Conservation (phyloP, 2,329 filamentous ascomycete genomes). For the Neofusicoccum cordaticola region DNA sequence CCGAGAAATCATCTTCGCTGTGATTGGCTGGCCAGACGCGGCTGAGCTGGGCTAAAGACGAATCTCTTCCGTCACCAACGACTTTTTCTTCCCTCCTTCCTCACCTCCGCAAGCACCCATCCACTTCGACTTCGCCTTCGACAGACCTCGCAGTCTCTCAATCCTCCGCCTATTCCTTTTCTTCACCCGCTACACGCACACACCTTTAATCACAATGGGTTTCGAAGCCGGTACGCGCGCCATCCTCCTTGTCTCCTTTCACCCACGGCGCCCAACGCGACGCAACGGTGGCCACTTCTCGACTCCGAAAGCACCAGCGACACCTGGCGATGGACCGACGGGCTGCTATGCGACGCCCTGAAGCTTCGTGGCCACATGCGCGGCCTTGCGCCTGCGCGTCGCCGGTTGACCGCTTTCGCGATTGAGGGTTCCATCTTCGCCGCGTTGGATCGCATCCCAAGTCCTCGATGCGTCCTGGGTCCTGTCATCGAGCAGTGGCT, state of each 20-base stretch:
- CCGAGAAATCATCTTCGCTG: conserved; percentile 1
- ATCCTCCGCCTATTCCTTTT: conserved; percentile 1
- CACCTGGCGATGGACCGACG: neutral
- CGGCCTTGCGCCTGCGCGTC: conserved; percentile 1
- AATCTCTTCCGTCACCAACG: conserved; percentile 12
- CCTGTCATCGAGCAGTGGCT: neutral
- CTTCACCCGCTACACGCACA: conserved; percentile 17
- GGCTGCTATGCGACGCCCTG: neutral
- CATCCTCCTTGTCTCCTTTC: conserved; percentile 20
- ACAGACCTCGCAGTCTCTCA: conserved; percentile 2
- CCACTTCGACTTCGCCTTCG: neutral
- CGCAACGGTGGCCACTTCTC: neutral
- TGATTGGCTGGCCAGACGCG: conserved; percentile 5
- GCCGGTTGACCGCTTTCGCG: conserved; percentile 2
- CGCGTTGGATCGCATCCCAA: neutral
- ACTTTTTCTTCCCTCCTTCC: conserved; percentile 26
- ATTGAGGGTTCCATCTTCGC: neutral
- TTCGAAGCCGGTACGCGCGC: conserved; percentile 36
- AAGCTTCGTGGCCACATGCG: neutral
- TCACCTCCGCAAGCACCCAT: conserved; percentile 18
- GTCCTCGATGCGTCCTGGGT: neutral
- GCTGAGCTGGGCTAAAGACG: conserved; percentile 12
- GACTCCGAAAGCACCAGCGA: neutral
- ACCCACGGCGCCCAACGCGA: conserved; percentile 17
- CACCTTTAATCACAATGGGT: conserved; percentile 34